Percentiles rank a stretch among this genome's conserved stretches.
phyloP scores from a whole-genome alignment of 208 protist species.

The Acanthamoeba royreba region DNA sequence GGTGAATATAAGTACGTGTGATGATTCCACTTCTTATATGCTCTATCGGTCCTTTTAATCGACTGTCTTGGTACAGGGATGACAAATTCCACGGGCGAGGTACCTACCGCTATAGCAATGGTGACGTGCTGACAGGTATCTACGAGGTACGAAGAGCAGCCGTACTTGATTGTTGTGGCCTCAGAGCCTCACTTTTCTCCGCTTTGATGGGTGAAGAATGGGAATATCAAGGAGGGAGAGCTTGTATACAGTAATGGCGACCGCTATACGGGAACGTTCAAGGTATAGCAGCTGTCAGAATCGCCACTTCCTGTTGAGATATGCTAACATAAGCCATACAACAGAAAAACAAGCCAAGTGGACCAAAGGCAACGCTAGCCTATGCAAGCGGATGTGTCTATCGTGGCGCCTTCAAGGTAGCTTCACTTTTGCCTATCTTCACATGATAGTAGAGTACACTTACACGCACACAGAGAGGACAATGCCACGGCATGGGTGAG shows the following conservation, averaged over 20 bases:
- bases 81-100: background rate
- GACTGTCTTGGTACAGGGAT: background rate
- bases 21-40: too few species aligned
- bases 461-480: too few species aligned
- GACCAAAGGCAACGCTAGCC: slow-evolving; percentile 82
- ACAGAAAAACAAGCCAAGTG: slow-evolving; percentile 84
- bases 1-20: too few species aligned
- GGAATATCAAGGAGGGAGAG: background rate
- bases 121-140: slow-evolving; percentile 73
- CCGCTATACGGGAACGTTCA: background rate
- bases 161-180: too few species aligned
- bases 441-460: too few species aligned
- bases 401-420: slow-evolving; percentile 74
- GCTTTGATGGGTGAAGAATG: background rate
- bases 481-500: background rate
- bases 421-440: too few species aligned
- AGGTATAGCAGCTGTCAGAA: too few species aligned
- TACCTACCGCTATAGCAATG: background rate
- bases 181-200: too few species aligned
- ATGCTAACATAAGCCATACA: too few species aligned
- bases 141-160: background rate
- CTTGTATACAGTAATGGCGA: background rate
- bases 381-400: slow-evolving; percentile 84
- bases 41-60: background rate
- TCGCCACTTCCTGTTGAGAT: too few species aligned